Evolutionary conservation across 768 basidiomycete species (phyloP).

Genomic region (Agrocybe praecox): DNA sequence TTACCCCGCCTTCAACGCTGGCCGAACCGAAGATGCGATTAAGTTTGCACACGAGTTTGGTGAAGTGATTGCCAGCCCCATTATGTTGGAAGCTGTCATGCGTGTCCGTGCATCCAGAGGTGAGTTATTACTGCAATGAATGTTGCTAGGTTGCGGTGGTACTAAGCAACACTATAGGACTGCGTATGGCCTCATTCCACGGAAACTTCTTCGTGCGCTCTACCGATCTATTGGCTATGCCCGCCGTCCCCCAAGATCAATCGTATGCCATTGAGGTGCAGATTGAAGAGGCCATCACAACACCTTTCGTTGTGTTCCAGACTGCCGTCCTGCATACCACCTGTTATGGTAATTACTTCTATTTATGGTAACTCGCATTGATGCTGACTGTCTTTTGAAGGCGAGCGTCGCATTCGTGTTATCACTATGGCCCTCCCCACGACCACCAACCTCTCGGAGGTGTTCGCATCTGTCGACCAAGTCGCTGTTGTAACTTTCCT

Average conservation of each 20-base stretch:
- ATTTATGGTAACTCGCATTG: neutral
- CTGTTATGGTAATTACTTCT: constrained; percentile 66
- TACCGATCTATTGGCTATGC: constrained; percentile 94
- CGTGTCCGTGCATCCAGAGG: constrained; percentile 97
- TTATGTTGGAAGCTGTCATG: constrained; percentile 97
- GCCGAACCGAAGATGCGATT: constrained; percentile 91
- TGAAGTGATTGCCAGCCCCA: constrained; percentile 88
- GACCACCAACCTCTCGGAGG: constrained; percentile 83
- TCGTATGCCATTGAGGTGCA: constrained; percentile 95
- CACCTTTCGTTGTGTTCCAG: constrained; percentile 92
- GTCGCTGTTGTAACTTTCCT: constrained; percentile 82
- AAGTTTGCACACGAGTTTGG: constrained; percentile 99
- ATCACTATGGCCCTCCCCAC: constrained; percentile 87
- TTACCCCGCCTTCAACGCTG: constrained; percentile 97
- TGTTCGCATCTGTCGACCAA: constrained; percentile 91
- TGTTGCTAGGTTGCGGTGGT: no score
- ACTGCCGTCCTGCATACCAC: constrained; percentile 95
- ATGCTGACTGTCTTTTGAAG: constrained; percentile 24
- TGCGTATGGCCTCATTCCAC: constrained; percentile 97
- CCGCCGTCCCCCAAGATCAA: constrained; percentile 95
- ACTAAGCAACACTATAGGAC: constrained; percentile 42
- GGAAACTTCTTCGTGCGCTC: constrained; percentile 99
- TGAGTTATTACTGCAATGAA: constrained; percentile 27
- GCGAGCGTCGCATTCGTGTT: constrained; percentile 90
- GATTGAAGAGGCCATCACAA: constrained; percentile 91